Base-by-base conservation (phyloP, 257 asterid genomes). In the Dorcoceras hygrometricum region DNA sequence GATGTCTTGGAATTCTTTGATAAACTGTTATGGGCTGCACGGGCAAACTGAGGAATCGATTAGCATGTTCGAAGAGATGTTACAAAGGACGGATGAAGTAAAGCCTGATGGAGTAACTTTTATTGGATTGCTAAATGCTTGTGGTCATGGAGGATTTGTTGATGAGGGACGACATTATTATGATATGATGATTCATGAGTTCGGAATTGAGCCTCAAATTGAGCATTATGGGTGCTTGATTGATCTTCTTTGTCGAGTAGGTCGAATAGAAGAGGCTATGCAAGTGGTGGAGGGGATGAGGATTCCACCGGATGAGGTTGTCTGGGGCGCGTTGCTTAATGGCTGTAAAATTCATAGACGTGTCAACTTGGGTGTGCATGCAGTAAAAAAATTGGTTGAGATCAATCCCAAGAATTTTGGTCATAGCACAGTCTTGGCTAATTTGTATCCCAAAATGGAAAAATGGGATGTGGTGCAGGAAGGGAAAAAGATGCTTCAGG, bases 281-380 rank as follows among this genome's bases (percentile, higher is more conserved):
- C 80, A 81, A 65, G 82, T 89, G 24, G 71, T 87, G 58, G 62
- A 59, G 19, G 78, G 80, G 39, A 89, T 91, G 98, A 83, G 74
- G 67, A 65, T 81, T 25, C 65, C 76, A 4, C 91, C 94, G 0
- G 98, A 91, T 70, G 95, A 86, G 67, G 86, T 71, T 18, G 64
- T 91, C 2, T 91, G 95, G 95, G 96, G 94, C 70, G 78, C 91
- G 24, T 79, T 91, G 80, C 90, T 91, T 27, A 89, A 85, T 23
- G 91, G 85, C 23, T 85, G 96, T 69, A 89, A 72, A 79, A 81
- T 89, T 74, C 95, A 91, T 58, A 63, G 86, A 48, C 83, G 79
- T 0, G 24, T 73, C 0, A 91, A 87, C 62, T 74, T 91, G 79
- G 96, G 94, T 48, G 89, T 83, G 63, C 62, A 73, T 59, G 88